Evolutionary conservation across 306 rosid genomes (phyloP), one percentile per base, ranked within the genome.

Genomic region (Rosa rugosa): DNA sequence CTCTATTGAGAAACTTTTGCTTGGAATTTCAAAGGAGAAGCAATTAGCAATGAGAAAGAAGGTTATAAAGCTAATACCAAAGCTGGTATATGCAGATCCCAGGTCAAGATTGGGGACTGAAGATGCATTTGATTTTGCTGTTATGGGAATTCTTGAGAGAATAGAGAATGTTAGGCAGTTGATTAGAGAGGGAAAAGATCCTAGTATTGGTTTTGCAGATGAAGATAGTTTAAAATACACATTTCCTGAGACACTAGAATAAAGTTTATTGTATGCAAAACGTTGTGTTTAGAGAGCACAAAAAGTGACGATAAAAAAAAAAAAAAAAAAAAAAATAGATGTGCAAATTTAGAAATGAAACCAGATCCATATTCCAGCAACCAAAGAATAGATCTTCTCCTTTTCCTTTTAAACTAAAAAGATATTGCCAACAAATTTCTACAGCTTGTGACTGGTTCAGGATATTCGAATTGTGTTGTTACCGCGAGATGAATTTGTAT

Each of bases 181-280:
- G 22, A 85, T 80, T 13, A 90, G 87, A 75, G 91, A 83, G 12
- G 98, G 97, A 31, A 81, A 76, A 47, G 96, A 95, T 91, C 93
- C 98, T 51, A 80, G 99, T 74, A 10, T 88, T 75, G 99, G 94
- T 67, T 95, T 95, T 83, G 97, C 94, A 27, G 96, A 90, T 56
- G 92, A 65, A 63, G 93, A 95, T 72, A 85, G 80, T 81, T 90
- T 84, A 10, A 95, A 92, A 88, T 92, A 80, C 34, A 88, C 92
- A 75, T 91, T 92, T 87, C 76, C 91, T 8, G 75, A 79, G 64
- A 54, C 71, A 4, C 40, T 40, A 64, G 47, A 75, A 72, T 62
- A 75, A 50, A 22, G n/a, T 76, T 34, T 22, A 16, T 27, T 18
- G 36, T 10, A 42, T 68, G 31, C 27, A 51, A 10, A 11, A 40